Conservation (phyloP, 2,329 filamentous ascomycete species). For the Alternaria brassicae region DNA sequence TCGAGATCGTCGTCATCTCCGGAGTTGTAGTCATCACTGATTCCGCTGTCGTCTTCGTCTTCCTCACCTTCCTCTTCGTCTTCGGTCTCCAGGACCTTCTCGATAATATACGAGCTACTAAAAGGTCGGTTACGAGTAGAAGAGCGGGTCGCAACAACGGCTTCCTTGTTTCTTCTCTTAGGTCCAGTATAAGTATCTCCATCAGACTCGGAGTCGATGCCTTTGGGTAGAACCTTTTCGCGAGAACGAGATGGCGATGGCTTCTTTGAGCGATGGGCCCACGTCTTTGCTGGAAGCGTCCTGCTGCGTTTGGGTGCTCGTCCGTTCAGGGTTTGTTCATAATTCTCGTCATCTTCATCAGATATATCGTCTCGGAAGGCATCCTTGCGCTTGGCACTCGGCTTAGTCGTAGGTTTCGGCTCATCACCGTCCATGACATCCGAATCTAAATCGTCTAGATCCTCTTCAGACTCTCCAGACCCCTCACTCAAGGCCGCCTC, state of each 20-base stretch:
- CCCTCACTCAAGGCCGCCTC: background rate
- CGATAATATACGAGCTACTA: background rate
- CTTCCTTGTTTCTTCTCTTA: conserved; percentile 4
- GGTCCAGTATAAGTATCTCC: conserved; percentile 11
- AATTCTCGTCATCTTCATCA: background rate
- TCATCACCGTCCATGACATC: background rate
- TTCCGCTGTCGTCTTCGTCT: background rate
- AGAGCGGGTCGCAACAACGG: background rate
- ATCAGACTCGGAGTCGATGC: conserved; percentile 13
- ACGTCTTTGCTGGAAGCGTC: background rate
- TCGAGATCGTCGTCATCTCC: background rate
- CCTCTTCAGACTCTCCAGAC: background rate
- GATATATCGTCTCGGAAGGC: background rate
- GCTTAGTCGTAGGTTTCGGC: background rate
- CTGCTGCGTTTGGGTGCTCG: background rate
- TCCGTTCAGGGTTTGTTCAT: background rate
- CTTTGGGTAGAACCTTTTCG: background rate
- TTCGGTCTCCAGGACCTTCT: background rate
- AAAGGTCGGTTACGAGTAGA: conserved; percentile 1
- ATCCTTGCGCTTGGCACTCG: background rate
- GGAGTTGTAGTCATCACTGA: background rate
- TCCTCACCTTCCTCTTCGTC: conserved; percentile 1
- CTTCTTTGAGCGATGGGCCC: background rate
- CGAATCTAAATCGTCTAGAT: background rate
- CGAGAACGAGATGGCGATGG: background rate